Evolutionary conservation across 2,329 filamentous ascomycete species (phyloP), one percentile per base, ranked within the genome.

Genomic region (Colletotrichum liriopes): DNA sequence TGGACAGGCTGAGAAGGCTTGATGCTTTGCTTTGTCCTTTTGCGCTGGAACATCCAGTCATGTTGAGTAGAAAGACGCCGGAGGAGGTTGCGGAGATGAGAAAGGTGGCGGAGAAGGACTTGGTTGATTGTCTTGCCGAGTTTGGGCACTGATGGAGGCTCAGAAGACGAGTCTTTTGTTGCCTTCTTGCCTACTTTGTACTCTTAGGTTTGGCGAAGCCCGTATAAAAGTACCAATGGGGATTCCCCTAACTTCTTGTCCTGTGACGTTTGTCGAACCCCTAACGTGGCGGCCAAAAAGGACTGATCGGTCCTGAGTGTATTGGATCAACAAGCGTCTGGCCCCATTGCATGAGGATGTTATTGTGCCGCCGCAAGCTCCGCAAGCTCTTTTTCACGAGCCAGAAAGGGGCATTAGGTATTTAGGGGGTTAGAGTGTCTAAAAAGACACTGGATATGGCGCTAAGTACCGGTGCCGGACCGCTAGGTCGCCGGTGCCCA

Each of bases 11-110:
- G 29, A 26, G 63, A 11, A 59, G 39, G 29, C 3, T 71, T 16
- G 67, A 71, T 2, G 39, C 11, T 7, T 37, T 71, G 1, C 43
- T 60, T 5, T 66, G 63, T 16, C 63, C 67, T 3, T 71, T 71
- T 9, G 37, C 35, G 14, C 6, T 71, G 37, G n/a, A 51, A 1
- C 67, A 71, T 32, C 63, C 63, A 8, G n/a, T 60, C 29, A 67
- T 71, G 63, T 35, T 71, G 29, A 60, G 26, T 32, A 59, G 54
- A 16, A 51, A 52, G 11, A 71, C 62, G 5, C 23, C 45, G 16
- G 63, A 71, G 39, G 52, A 71, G 26, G 55, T 67, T 23, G 8
- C 20, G n/a, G 45, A 54, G 37, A 61, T 51, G 54, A 45, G 55
- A 54, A 18, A 6, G 18, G 37, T 16, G n/a, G 43, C 63, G 6